Percentiles rank a stretch among this genome's conserved stretches.
phyloP scores from a whole-genome alignment of 106 monocot species.

The Allium cepa region DNA sequence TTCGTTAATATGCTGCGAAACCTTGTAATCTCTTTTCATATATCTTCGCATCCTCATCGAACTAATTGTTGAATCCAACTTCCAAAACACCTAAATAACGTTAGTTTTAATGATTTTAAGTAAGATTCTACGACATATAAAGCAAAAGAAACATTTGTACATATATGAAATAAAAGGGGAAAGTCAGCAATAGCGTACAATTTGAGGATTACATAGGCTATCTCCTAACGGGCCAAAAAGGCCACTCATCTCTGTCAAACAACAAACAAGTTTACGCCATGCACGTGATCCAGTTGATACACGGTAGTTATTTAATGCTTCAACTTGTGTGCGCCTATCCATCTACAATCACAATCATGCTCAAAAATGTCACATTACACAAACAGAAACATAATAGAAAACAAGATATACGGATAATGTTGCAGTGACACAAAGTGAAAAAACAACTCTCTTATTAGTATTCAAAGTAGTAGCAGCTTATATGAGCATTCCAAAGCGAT shows the following conservation, averaged over 20 bases:
- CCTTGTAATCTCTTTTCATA: constrained; percentile 70
- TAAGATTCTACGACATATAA: not conserved
- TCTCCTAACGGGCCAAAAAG: constrained; percentile 72
- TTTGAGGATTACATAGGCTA: constrained; percentile 38
- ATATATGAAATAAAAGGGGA: constrained; percentile 1
- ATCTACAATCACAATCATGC: constrained; percentile 45
- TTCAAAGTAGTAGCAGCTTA: too few species aligned
- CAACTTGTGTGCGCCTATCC: constrained; percentile 66
- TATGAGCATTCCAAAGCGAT: too few species aligned
- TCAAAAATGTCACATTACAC: not conserved
- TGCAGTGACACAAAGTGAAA: too few species aligned
- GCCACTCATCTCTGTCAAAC: constrained; percentile 60
- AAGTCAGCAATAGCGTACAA: constrained; percentile 22
- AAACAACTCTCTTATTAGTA: too few species aligned
- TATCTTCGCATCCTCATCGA: constrained; percentile 92
- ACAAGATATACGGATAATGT: not conserved
- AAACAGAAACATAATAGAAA: not conserved
- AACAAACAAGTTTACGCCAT: constrained; percentile 85
- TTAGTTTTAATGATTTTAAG: not conserved
- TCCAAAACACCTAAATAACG: constrained; percentile 64
- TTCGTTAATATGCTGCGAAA: constrained; percentile 56
- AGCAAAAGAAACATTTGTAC: not conserved
- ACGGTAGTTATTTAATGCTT: constrained; percentile 45
- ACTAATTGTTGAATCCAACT: constrained; percentile 68
- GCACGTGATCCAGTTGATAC: constrained; percentile 43